Percentiles rank a stretch among this genome's conserved stretches.
Evolutionary conservation across 257 asterid genomes (phyloP).

Genomic region (Solanum chiquidenum): DNA sequence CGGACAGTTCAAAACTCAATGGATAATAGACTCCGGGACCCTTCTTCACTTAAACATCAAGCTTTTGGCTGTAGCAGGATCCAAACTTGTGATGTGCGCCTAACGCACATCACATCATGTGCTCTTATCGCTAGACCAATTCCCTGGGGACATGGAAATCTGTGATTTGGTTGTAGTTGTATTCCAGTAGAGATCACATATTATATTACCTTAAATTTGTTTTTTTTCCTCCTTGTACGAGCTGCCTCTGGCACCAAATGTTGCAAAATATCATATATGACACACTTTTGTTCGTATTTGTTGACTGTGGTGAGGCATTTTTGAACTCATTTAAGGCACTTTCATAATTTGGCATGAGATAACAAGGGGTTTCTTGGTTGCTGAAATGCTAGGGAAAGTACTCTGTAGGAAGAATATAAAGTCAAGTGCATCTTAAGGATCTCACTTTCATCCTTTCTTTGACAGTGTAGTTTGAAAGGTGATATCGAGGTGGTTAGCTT

Average conservation of each 20-base stretch:
- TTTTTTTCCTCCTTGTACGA: not conserved
- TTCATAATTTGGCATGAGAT: not conserved
- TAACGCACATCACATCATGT: not conserved
- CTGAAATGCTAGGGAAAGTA: too few species aligned
- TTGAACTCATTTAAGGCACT: not conserved
- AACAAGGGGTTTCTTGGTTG: not conserved
- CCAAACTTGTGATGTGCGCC: not conserved
- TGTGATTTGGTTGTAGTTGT: not conserved
- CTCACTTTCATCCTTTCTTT: too few species aligned
- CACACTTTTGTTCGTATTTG: not conserved
- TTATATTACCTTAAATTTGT: not conserved
- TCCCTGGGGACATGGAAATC: not conserved
- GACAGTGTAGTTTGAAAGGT: not conserved
- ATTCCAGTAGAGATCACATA: not conserved
- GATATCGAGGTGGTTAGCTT: not conserved
- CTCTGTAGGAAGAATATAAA: too few species aligned
- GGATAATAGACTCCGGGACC: not conserved
- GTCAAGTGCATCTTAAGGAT: too few species aligned
- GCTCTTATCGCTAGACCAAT: not conserved
- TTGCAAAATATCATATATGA: not conserved
- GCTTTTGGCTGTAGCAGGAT: not conserved
- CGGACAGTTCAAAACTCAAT: not conserved
- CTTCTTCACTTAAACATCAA: not conserved
- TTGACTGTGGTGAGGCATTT: not conserved
- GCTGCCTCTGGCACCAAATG: not conserved